A percentile compares a stretch with the other conserved stretches of the same genome.
Evolutionary conservation across 2,329 filamentous ascomycete species (phyloP).

Genomic region (Trichophyton simii): DNA sequence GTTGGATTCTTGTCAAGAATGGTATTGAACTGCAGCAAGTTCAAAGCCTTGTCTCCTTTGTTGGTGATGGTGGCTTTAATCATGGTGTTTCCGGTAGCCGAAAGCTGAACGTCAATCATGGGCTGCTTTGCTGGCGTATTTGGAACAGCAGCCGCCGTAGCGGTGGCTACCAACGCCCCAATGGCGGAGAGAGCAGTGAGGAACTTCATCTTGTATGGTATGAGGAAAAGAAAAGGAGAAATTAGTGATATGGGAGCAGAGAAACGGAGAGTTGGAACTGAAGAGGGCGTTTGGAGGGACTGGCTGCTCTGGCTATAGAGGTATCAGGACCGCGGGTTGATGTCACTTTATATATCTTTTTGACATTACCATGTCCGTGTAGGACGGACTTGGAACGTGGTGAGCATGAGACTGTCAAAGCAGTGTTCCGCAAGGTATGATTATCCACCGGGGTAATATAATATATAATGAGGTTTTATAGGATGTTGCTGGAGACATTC

Average conservation of each 20-base stretch:
- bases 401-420: background rate
- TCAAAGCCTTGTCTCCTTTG: conserved; percentile 1
- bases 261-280: background rate
- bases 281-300: background rate
- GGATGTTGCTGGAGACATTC: background rate
- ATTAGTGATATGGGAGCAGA: background rate
- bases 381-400: background rate
- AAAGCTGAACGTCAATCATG: background rate
- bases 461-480: background rate
- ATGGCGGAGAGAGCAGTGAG: background rate
- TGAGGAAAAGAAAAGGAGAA: background rate
- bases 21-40: conserved; percentile 9
- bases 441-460: background rate
- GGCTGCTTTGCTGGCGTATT: background rate
- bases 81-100: conserved; percentile 8
- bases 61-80: conserved; percentile 10
- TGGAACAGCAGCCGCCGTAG: background rate
- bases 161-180: background rate
- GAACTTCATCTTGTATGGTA: background rate
- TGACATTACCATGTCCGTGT: background rate
- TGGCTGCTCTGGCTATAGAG: background rate
- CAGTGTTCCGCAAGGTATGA: background rate
- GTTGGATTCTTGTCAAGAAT: conserved; percentile 7
- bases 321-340: background rate
- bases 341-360: background rate